These are phyloP conservation scores for Lasiosphaeria miniovina DNA, from an alignment of 495 filamentous ascomycete genomes.

Conservation along the genomic window DNA sequence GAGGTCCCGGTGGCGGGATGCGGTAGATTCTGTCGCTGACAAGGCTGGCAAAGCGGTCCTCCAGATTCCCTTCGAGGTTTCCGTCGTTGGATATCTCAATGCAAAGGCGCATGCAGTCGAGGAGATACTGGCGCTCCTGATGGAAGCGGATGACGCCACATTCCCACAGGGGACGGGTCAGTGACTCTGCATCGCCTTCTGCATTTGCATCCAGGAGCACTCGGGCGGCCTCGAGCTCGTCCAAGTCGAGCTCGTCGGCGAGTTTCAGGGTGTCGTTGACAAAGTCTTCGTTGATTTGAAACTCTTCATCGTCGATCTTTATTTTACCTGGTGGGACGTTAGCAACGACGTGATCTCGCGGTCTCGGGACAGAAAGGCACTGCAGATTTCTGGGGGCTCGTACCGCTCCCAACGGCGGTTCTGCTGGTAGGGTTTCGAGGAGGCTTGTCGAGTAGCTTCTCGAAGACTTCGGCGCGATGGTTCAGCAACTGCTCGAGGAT, in stretches of 20 bases:
- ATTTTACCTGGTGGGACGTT: slow-evolving; percentile 61
- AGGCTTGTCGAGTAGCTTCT: slow-evolving; percentile 72
- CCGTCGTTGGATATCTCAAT: slow-evolving; percentile 62
- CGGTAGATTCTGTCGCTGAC: slow-evolving; percentile 41
- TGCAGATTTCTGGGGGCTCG: not conserved
- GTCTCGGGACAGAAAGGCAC: not conserved
- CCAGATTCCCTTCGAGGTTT: slow-evolving; percentile 34
- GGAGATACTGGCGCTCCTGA: slow-evolving; percentile 67
- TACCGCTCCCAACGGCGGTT: slow-evolving; percentile 46
- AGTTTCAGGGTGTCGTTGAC: slow-evolving; percentile 72
- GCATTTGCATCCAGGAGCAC: slow-evolving; percentile 67
- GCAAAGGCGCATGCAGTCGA: slow-evolving; percentile 78
- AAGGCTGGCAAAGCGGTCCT: slow-evolving; percentile 36
- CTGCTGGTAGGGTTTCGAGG: slow-evolving; percentile 65
- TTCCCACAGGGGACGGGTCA: slow-evolving; percentile 67
- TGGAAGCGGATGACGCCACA: slow-evolving; percentile 84
- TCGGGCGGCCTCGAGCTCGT: slow-evolving; percentile 78
- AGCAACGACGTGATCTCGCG: slow-evolving; percentile 24
- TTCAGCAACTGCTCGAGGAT: slow-evolving; percentile 66
- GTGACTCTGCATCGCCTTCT: slow-evolving; percentile 57
- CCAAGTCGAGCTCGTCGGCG: slow-evolving; percentile 82
- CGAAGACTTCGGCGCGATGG: slow-evolving; percentile 66
- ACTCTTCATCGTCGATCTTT: slow-evolving; percentile 65
- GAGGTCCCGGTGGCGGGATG: slow-evolving; percentile 24
- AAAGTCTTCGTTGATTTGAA: slow-evolving; percentile 82